Base-by-base conservation (phyloP, 371 early-diverging fungal species). In the Zychaea mexicana region DNA sequence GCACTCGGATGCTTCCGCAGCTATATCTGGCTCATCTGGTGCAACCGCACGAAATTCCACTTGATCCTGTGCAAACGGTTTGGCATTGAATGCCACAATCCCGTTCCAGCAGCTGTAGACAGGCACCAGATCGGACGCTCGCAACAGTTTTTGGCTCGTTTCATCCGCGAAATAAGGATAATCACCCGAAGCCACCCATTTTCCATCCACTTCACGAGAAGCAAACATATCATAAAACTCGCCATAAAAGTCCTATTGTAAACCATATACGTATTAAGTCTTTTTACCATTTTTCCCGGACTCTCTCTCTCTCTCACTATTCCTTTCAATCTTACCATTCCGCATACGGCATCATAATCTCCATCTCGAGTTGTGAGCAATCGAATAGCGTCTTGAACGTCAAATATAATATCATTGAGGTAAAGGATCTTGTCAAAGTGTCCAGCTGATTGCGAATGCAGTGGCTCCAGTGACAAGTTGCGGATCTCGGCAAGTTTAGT, bases 41-140 rank as follows among this genome's bases (percentile, higher is more conserved):
- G 58, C 22, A 30, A 72, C 17, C 12, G 72, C 62, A 3, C 72
- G 62, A 52, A 67, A 70, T 8, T 26, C 19, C 7, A 70, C 49
- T 8, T 57, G 30, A 2, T 63, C 24, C 36, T 70, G 24, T 7
- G 33, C 24, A 31, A 39, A 60, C 0, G 60, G 46, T 7, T 60
- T 9, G 15, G 54, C 31, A 27, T 30, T n/a, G n/a, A 74, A 38
- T 9, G 60, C 66, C 12, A 62, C 67, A 67, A 69, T 67, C 39
- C 75, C 75, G 32, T 69, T 69, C 75, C 75, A 74, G 49, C 75
- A 74, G 30, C 69, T 69, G 57, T 69, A 74, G 10, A 74, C 75
- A 13, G 69, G 71, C 12, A 74, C 62, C 1, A 53, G 57, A 21
- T 67, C 32, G 17, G 58, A 56, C 12, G 47, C 27, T 3, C 42